Evolutionary conservation across 2,329 filamentous ascomycete genomes (phyloP).

Genomic region (Endothia cerciana): DNA sequence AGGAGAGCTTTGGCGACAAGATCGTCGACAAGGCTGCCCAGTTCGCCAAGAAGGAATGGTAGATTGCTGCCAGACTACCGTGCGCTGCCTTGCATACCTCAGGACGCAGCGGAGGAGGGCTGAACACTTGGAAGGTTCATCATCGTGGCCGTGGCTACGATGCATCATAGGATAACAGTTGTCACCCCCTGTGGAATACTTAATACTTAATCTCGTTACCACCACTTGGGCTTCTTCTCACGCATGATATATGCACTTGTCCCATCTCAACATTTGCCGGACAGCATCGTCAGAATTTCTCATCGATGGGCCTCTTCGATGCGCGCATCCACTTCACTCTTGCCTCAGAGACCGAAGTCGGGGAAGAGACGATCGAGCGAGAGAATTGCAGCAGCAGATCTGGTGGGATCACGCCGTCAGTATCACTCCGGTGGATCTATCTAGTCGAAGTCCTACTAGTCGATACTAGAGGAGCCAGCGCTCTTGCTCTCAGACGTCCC

Average conservation of each 20-base stretch:
- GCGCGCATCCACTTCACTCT: background rate
- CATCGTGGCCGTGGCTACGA: too few relatives aligned
- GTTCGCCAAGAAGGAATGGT: conserved; percentile 17
- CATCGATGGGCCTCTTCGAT: background rate
- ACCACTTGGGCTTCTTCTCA: background rate
- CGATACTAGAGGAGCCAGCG: too few relatives aligned
- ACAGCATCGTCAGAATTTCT: background rate
- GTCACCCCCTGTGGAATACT: background rate
- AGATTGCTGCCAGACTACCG: background rate
- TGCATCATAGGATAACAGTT: too few relatives aligned
- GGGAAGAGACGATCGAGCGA: background rate
- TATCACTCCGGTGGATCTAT: too few relatives aligned
- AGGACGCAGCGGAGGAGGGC: background rate
- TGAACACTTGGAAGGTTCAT: background rate
- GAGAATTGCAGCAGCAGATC: background rate
- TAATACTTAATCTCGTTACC: background rate
- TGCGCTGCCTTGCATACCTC: too few relatives aligned
- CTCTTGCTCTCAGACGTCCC: background rate
- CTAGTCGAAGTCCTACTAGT: background rate
- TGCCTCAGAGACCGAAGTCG: background rate
- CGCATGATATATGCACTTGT: background rate
- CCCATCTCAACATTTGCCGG: background rate
- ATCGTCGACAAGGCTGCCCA: conserved; percentile 18
- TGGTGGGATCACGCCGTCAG: background rate
- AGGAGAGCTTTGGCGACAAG: conserved; percentile 18